Percentiles rank a stretch among this genome's conserved stretches.
Conservation (phyloP, 2,329 filamentous ascomycete species). For the Nemania sp. region DNA sequence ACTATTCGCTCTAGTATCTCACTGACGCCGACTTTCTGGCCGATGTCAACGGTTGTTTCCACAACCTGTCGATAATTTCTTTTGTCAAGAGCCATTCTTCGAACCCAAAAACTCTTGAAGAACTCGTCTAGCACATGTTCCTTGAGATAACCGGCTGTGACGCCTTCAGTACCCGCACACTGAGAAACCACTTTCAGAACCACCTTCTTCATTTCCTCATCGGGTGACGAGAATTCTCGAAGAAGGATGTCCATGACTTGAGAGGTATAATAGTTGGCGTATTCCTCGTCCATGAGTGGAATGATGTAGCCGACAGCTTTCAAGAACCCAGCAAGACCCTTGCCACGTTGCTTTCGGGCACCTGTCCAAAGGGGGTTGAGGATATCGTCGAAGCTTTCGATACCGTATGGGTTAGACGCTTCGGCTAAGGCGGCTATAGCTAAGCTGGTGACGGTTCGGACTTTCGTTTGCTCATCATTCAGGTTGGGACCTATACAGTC, state of each 20-base stretch:
- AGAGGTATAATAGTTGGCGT: conserved; percentile 97
- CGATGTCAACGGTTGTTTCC: conserved; percentile 95
- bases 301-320: conserved; percentile 99
- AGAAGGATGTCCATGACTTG: conserved; percentile 99
- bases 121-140: conserved; percentile 95
- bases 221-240: conserved; percentile 92
- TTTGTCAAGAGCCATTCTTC: conserved; percentile 95
- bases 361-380: conserved; percentile 97
- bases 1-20: conserved; percentile 95
- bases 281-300: conserved; percentile 98
- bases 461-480: conserved; percentile 97
- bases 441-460: conserved; percentile 92
- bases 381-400: conserved; percentile 98
- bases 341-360: conserved; percentile 92
- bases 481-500: conserved; percentile 96
- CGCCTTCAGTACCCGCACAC: conserved; percentile 90
- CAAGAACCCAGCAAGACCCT: conserved; percentile 91
- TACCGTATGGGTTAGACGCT: conserved; percentile 96
- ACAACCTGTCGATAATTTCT: conserved; percentile 98
- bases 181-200: conserved; percentile 97
- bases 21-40: conserved; percentile 95
- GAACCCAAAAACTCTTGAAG: conserved; percentile 98
- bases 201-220: conserved; percentile 99
- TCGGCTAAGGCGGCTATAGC: conserved; percentile 94
- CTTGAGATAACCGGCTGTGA: conserved; percentile 92